A percentile compares a stretch with the other conserved stretches of the same genome.
phyloP scores from a whole-genome alignment of 768 basidiomycete genomes.

The Tricholomella constricta region DNA sequence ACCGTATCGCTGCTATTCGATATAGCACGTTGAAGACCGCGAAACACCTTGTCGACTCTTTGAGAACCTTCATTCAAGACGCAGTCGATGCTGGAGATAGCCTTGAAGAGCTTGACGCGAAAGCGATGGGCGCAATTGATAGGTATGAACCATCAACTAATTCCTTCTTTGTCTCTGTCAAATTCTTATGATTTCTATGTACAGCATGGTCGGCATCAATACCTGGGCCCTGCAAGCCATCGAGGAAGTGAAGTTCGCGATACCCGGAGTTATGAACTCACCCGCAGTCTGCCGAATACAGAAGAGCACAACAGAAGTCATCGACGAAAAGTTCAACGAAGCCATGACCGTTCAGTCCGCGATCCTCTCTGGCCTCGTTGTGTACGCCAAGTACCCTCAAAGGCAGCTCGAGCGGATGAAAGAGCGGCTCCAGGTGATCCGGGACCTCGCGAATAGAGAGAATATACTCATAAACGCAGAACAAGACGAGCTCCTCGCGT shows the following conservation, averaged over 20 bases:
- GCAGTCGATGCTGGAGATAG: slow-evolving; percentile 44
- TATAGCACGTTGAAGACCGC: slow-evolving; percentile 45
- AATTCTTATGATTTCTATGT: background rate
- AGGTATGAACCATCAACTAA: slow-evolving; percentile 35
- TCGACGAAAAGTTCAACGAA: slow-evolving; percentile 25
- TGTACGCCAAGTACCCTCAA: slow-evolving; percentile 44
- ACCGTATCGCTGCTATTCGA: slow-evolving; percentile 49
- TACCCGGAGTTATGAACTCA: slow-evolving; percentile 3
- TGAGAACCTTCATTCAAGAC: slow-evolving; percentile 42
- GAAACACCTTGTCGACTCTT: slow-evolving; percentile 41
- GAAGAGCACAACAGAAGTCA: slow-evolving; percentile 24
- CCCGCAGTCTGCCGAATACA: slow-evolving; percentile 5
- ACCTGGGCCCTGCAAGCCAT: slow-evolving; percentile 49
- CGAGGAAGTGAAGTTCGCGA: slow-evolving; percentile 20
- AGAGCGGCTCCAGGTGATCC: slow-evolving; percentile 38
- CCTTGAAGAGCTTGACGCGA: slow-evolving; percentile 46
- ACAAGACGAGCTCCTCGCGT: slow-evolving; percentile 41
- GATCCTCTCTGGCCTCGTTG: slow-evolving; percentile 40
- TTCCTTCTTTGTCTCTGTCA: background rate
- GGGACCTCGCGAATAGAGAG: slow-evolving; percentile 45
- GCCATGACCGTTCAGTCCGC: slow-evolving; percentile 46
- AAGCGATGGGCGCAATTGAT: slow-evolving; percentile 52
- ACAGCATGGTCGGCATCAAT: slow-evolving; percentile 51
- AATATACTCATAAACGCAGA: slow-evolving; percentile 32
- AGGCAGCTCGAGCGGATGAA: slow-evolving; percentile 48